Evolutionary conservation across 1,139 yeast genomes (phyloP), one percentile per base, ranked within the genome.

Genomic region (Suhomyces guaymorum): DNA sequence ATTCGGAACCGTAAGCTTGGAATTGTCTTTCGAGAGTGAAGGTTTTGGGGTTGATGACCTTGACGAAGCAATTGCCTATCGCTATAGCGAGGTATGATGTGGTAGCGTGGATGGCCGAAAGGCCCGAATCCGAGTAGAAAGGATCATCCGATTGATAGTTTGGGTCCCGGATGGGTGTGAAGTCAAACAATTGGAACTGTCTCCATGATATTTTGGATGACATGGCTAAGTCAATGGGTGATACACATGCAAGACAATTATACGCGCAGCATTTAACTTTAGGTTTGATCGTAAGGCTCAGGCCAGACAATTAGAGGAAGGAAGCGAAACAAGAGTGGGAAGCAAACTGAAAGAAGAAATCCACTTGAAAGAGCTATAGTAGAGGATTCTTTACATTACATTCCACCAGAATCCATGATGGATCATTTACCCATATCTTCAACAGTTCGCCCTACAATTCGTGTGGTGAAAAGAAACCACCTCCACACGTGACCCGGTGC

Each of bases 101-200:
- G 7, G 81, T 68, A 23, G 85, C 60, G 49, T 81, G 61, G 8
- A 82, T 73, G 2, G 88, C 75, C 2, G 84, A 71, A 23, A 89
- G 57, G 5, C 81, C 67, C 1, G 90, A 80, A 52, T 87, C 96
- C n/a, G 95, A 85, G 57, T 82, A 90, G 22, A 89, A 65, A 0
- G 86, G 80, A 5, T 73, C 69, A 3, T 69, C 69, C 0, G 83
- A 66, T n/a, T 80, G 80, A 44, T 75, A 72, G 41, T 75, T 67
- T 6, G 97, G 97, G 55, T 92, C 97, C 46, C 81, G 68, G 23
- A 92, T 82, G 5, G 97, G 97, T 1, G 81, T 73, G 30, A 78
- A 73, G 39, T 89, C 96, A 58, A 86, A 89, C 59, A 92, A 82
- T 47, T 86, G 90, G 61, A 92, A 86, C 51, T 86, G 96, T 42